These are phyloP conservation scores for Balansia obtecta DNA, from an alignment of 2,329 filamentous ascomycete species.

Conservation along the genomic window DNA sequence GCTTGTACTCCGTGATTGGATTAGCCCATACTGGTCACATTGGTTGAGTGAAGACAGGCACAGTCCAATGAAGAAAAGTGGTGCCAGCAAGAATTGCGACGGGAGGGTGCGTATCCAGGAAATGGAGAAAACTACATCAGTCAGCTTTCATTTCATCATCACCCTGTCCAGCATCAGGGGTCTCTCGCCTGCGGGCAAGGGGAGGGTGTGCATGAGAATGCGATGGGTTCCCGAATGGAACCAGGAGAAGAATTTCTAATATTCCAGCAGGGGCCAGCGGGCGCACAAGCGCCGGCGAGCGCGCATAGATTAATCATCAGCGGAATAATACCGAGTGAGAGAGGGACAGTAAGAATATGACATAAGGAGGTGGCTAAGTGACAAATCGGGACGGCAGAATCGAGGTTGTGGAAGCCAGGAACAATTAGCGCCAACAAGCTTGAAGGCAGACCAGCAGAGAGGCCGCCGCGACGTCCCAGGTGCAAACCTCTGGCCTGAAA, in stretches of 20 bases:
- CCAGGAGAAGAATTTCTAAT: too few species aligned
- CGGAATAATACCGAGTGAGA: too few species aligned
- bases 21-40: too few species aligned
- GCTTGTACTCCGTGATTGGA: too few species aligned
- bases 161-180: background rate
- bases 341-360: too few species aligned
- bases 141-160: background rate
- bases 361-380: background rate
- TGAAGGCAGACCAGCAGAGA: background rate
- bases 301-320: too few species aligned
- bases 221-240: background rate
- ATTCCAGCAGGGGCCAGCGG: too few species aligned
- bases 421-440: background rate
- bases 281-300: too few species aligned
- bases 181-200: background rate
- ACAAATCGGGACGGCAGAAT: background rate
- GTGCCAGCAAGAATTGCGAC: background rate
- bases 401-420: background rate
- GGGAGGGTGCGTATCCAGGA: background rate
- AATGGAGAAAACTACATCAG: background rate
- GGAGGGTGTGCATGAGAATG: background rate
- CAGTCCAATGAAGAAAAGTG: background rate
- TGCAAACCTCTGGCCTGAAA: too few species aligned
- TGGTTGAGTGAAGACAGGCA: background rate
- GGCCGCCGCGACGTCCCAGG: too few species aligned